A percentile compares a stretch with the other conserved stretches of the same genome.
Conservation (phyloP, 2,329 filamentous ascomycete genomes). For the Coniochaeta ligniaria region DNA sequence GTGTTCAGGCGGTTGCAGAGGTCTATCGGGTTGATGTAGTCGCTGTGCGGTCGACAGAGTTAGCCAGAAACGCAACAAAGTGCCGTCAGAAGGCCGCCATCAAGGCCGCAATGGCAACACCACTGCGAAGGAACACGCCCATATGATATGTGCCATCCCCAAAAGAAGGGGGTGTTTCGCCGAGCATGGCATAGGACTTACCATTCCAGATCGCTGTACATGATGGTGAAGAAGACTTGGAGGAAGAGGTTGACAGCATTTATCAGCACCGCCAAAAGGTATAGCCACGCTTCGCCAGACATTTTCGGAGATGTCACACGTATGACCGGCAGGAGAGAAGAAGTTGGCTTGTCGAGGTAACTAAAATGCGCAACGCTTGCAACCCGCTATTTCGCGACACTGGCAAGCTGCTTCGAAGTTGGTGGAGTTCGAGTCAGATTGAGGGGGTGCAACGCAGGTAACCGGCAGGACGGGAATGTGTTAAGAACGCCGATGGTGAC, state of each 20-base stretch:
- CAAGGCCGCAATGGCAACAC: background rate
- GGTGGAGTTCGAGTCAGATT: background rate
- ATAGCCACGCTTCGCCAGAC: constrained; percentile 98
- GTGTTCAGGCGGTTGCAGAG: constrained; percentile 99
- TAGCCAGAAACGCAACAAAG: background rate
- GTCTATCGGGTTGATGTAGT: constrained; percentile 99
- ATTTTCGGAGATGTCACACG: constrained; percentile 40
- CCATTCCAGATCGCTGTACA: constrained; percentile 99
- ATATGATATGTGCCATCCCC: background rate
- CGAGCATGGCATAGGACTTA: constrained; percentile 41
- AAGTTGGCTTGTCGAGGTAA: background rate
- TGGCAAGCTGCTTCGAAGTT: background rate
- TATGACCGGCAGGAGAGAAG: background rate
- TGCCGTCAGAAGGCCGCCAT: background rate
- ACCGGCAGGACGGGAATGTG: no score
- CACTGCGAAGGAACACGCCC: background rate
- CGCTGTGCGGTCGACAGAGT: constrained; percentile 44
- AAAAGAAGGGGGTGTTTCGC: background rate
- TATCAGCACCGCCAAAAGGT: constrained; percentile 94
- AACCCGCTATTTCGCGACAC: background rate
- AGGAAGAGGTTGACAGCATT: constrained; percentile 99
- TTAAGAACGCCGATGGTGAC: background rate
- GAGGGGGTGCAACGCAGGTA: no score
- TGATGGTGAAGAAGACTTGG: constrained; percentile 99
- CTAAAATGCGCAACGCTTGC: background rate